Evolutionary conservation across 176 grass and related monocot species (phyloP).

Genomic region (Bothriochloa decipiens): DNA sequence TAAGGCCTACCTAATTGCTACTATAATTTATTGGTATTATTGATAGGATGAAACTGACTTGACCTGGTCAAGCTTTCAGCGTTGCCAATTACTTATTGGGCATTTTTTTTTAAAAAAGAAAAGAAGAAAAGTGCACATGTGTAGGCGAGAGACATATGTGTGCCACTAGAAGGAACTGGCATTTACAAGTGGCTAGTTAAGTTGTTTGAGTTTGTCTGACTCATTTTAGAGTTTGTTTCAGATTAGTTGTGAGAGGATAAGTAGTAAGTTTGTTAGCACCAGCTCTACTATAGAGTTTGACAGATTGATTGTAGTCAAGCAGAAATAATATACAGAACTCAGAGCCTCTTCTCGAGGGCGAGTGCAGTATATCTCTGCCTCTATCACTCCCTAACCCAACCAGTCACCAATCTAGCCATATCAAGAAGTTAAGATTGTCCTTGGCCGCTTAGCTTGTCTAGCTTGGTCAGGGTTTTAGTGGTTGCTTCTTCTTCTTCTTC

Average conservation of each 20-base stretch:
- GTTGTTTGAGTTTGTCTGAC: neutral
- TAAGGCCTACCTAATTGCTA: constrained; percentile 38
- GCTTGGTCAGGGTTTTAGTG: too few relatives aligned
- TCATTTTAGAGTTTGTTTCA: neutral
- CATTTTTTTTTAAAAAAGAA: neutral
- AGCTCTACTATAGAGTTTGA: neutral
- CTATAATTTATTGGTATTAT: constrained; percentile 17
- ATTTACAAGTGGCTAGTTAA: neutral
- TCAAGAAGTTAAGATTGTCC: neutral
- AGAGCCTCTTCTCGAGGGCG: neutral
- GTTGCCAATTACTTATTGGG: neutral
- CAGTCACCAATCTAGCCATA: neutral
- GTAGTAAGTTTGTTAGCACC: neutral
- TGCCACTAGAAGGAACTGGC: neutral
- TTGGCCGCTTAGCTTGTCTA: too few relatives aligned
- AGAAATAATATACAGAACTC: neutral
- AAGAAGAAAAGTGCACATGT: too few relatives aligned
- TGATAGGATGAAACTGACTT: constrained; percentile 13
- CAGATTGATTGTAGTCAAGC: neutral
- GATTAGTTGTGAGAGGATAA: neutral
- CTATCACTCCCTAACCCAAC: neutral
- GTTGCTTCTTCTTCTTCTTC: too few relatives aligned
- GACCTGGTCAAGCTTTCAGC: neutral
- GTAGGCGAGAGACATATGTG: neutral
- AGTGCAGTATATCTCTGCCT: neutral